Base-by-base conservation (phyloP, 2,329 filamentous ascomycete genomes). In the Colletotrichum kahawae region DNA sequence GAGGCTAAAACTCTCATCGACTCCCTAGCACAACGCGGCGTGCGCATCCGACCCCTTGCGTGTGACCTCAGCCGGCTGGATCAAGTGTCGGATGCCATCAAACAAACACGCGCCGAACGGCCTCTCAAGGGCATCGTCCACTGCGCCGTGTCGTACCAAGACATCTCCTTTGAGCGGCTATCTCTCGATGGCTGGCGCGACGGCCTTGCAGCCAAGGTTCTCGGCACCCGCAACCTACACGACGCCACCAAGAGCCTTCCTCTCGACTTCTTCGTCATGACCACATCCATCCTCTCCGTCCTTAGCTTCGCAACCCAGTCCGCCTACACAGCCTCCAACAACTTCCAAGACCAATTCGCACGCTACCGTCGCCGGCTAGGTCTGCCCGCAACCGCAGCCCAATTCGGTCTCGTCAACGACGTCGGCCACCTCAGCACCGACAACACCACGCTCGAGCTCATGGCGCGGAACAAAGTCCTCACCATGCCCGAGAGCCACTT, bases 31-130 rank as follows among this genome's bases (percentile, higher is more conserved):
- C 13, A 57, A 31, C 54, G 54, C 16, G 24, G 54, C 14, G 54
- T 57, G 3, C 24, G 27, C 1, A 31, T 57, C 7, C 27, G 54
- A 7, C 54, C 54, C 3, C 24, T 57, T 7, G 4, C 4, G 4
- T 57, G 54, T 31, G 54, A 57, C 4, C 54, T 57, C 16, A 31
- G 24, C 13, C n/a, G 1, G 4, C 54, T 13, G 12, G 27, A n/a
- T 0, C 21, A 29, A 0, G 54, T 57, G 8, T 0, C n/a, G 0
- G 24, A 57, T 5, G 4, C 24, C 14, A 3, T 57, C 13, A 18
- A 29, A 14, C 27, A 57, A 2, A 31, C 24, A 57, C 7, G 8
- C 13, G 54, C 54, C 14, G 27, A 27, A 6, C 21, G 27, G 6
- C 24, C 24, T 6, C 4, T 57, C 0, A 57, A 57, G 16, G 54